Conservation (phyloP, 2,329 filamentous ascomycete species). For the Hymenoscyphus linearis region DNA sequence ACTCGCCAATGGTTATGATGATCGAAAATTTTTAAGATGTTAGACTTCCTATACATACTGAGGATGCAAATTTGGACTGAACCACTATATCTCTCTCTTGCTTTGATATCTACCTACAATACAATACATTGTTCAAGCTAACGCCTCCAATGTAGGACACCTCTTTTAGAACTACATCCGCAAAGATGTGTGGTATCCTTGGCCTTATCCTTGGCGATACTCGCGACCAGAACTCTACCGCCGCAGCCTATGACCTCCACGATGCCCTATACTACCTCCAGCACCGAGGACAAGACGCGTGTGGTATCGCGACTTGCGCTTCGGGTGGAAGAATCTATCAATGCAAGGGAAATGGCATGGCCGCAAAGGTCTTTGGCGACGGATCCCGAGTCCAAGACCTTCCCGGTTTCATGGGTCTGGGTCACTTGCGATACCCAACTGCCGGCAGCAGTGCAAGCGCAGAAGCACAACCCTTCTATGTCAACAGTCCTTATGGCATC, state of each 20-base stretch:
- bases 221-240: slow-evolving; percentile 39
- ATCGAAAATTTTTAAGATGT: slow-evolving; percentile 26
- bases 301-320: slow-evolving; percentile 72
- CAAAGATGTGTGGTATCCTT: slow-evolving; percentile 57
- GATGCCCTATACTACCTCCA: slow-evolving; percentile 68
- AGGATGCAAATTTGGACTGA: slow-evolving; percentile 23
- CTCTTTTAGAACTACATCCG: neutral
- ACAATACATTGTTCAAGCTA: neutral
- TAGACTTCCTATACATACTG: slow-evolving; percentile 28
- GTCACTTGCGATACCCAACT: slow-evolving; percentile 84
- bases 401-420: slow-evolving; percentile 81
- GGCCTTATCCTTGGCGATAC: slow-evolving; percentile 55
- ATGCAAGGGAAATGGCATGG: slow-evolving; percentile 87
- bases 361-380: slow-evolving; percentile 77
- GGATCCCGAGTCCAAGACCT: slow-evolving; percentile 68
- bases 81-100: slow-evolving; percentile 5
- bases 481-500: slow-evolving; percentile 81
- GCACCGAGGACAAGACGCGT: slow-evolving; percentile 78
- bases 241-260: slow-evolving; percentile 61
- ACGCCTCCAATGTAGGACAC: neutral
- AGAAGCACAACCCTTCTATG: slow-evolving; percentile 89
- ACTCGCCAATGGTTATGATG: slow-evolving; percentile 21
- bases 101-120: neutral
- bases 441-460: slow-evolving; percentile 78
- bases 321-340: slow-evolving; percentile 77